Base-by-base conservation (phyloP, 1,139 yeast species). In the Candida sanyaensis region DNA sequence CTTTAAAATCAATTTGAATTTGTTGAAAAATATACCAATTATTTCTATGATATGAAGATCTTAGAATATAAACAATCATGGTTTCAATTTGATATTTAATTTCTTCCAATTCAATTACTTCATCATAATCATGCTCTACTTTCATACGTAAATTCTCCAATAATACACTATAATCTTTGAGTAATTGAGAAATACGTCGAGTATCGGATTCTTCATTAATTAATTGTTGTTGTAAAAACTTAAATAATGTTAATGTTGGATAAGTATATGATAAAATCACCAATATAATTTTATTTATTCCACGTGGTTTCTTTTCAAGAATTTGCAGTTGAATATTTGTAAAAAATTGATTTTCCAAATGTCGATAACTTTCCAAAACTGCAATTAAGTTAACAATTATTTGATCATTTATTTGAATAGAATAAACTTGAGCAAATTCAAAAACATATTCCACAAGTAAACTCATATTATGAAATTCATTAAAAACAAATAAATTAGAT, bases 1-100 rank as follows among this genome's bases (percentile, higher is more conserved):
- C 42, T 27, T 43, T 13, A 34, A 42, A 48, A 31, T 48, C 48
- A 12, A 33, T 13, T 23, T 40, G 42, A 12, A 45, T 42, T 24
- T 42, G 49, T n/a, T 30, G 34, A 33, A 36, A 46, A 10, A 41
- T 17, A 28, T 26, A 27, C 47, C 44, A 41, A 13, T 43, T 34
- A n/a, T 30, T 7, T 11, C 37, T 43, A 13, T 42, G 41, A 24
- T 29, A 40, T 5, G 42, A 43, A 2, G 29, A 29, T 30, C 29
- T 37, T 3, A 33, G 23, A 9, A 37, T 41, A 12, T 12, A 31
- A n/a, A 27, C 28, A 23, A 49, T 39, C 10, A 49, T 38, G 3
- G 23, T 30, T 23, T 38, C 34, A 39, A 46, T 33, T 13, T 27
- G 7, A 11, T 13, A 21, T 17, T 42, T 38, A 7, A 46, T 27